phyloP scores from a whole-genome alignment of 2,329 filamentous ascomycete species.

The Berkeleyomyces rouxiae region DNA sequence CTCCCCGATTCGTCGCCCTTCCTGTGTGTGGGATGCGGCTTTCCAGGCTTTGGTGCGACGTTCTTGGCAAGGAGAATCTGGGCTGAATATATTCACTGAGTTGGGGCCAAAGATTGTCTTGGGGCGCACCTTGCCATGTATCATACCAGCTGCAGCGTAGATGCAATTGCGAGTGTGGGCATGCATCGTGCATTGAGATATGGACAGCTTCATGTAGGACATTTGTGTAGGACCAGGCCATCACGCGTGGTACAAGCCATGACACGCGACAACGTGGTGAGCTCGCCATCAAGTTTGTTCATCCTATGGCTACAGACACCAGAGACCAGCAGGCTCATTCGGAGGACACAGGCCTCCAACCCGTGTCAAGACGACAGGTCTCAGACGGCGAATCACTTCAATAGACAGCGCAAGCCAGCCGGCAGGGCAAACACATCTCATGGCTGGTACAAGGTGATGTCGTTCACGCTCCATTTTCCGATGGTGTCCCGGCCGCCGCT shows the following conservation, averaged over 20 bases:
- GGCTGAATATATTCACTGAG: background rate
- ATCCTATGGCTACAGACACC: background rate
- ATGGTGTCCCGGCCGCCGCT: no score
- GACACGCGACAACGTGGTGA: background rate
- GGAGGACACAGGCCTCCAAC: no score
- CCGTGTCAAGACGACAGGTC: no score
- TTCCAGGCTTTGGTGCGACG: no score
- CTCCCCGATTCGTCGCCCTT: no score
- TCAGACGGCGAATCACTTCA: no score
- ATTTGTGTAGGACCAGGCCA: background rate
- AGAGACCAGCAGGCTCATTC: background rate
- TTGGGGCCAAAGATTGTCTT: background rate
- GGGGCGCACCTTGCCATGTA: background rate
- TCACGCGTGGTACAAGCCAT: background rate
- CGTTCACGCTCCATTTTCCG: no score
- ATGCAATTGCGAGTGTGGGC: background rate
- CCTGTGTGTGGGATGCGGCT: no score
- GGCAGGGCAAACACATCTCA: no score
- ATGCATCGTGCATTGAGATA: background rate
- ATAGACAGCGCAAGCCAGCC: no score
- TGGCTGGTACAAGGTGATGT: no score
- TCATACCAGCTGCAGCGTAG: background rate
- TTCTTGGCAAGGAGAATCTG: background rate
- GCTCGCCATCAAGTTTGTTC: background rate
- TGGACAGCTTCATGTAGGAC: background rate